Evolutionary conservation across 345 rosid genomes (phyloP), one percentile per base, ranked within the genome.

Genomic region (Eucalyptus pumila): DNA sequence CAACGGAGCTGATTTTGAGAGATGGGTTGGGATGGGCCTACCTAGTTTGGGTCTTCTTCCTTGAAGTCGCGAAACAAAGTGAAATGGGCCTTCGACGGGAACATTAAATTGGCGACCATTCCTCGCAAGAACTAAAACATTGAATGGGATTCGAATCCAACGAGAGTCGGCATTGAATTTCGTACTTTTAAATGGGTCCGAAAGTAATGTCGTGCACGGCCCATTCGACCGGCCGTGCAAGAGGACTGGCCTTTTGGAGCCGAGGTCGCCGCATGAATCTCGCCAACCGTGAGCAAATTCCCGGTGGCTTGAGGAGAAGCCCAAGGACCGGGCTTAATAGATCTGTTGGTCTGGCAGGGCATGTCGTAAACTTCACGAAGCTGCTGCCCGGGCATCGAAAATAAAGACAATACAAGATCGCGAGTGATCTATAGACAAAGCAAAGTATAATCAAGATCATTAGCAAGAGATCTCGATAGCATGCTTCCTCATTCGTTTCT

Each of bases 401-500:
- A 9, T 1, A 67, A 67, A 67, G 80, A 69, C 80, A 19, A 69
- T 16, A 34, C 34, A 27, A 62, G 69, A 62, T 62, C 32, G 2
- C 34, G 16, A 62, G 69, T 27, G 2, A 26, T 11, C 65, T 11
- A 26, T 26, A 58, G 30, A 26, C n/a, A 58, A 58, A n/a, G 5
- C 2, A 16, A 67, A 67, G 23, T 32, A 67, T 32, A 9, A 72
- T 34, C 81, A 34, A 19, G 8, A 17, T 16, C 0, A 17, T 17
- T 34, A 5, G 6, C 44, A 17, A 34, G 26, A 17, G 26, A 60
- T 34, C 14, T 72, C 14, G 5, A 6, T 5, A 3, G 42, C 24
- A 0, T 45, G 14, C 45, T 19, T 42, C 45, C 14, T 17, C 2
- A 10, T 37, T 37, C 2, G 5, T 72, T 0, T 72, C 14, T 2